A percentile compares a stretch with the other conserved stretches of the same genome.
phyloP scores from a whole-genome alignment of 208 protist species.

The Leptomonas seymouri region DNA sequence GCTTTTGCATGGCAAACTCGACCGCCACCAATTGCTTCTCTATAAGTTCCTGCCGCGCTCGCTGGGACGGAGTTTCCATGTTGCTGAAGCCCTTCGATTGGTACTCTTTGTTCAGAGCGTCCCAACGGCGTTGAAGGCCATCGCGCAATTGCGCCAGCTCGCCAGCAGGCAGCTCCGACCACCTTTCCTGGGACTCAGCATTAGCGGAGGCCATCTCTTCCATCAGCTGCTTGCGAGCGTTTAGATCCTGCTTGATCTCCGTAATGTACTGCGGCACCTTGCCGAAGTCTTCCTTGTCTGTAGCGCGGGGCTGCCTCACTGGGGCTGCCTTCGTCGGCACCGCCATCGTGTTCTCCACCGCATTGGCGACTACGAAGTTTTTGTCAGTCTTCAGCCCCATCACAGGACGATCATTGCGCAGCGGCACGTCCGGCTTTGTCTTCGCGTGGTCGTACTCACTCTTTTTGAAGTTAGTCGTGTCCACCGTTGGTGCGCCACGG shows the following conservation, averaged over 20 bases:
- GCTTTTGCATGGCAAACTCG: conserved; percentile 90
- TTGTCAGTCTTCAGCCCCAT: conserved; percentile 94
- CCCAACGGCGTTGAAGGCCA: conserved; percentile 92
- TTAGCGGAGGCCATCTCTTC: conserved; percentile 17
- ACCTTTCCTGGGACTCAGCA: conserved; percentile 61
- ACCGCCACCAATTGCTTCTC: conserved; percentile 85
- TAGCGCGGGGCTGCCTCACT: conserved; percentile 46
- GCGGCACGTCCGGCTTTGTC: conserved; percentile 72
- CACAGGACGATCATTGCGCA: conserved; percentile 85
- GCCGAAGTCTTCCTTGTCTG: conserved; percentile 84
- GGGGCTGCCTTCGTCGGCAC: conserved; percentile 77
- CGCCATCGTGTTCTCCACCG: conserved; percentile 92
- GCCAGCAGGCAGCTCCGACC: conserved; percentile 73
- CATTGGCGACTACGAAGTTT: conserved; percentile 95
- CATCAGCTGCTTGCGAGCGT: conserved; percentile 34
- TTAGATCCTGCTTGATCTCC: conserved; percentile 91
- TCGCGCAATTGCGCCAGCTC: conserved; percentile 83
- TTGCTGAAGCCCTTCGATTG: conserved; percentile 93
- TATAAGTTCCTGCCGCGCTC: conserved; percentile 72
- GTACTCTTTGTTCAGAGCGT: conserved; percentile 90
- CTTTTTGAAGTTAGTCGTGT: conserved; percentile 76
- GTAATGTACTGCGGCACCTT: conserved; percentile 91
- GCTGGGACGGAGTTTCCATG: conserved; percentile 90
- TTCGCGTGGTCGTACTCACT: conserved; percentile 58
- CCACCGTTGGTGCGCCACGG: conserved; percentile 75